phyloP scores from a whole-genome alignment of 257 asterid genomes.

The Scutellaria minor region DNA sequence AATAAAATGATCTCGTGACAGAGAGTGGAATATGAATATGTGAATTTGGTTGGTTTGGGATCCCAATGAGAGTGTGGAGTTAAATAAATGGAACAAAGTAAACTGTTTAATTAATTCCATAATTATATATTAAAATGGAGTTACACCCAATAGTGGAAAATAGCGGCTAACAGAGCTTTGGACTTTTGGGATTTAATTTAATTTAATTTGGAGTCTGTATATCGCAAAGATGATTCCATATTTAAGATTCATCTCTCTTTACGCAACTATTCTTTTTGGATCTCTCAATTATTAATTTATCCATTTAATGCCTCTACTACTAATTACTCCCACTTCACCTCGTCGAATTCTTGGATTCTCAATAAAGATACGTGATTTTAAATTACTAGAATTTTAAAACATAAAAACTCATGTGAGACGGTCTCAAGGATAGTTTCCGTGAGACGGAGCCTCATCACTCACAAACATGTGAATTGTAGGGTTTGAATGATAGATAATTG shows the following conservation, averaged over 20 bases:
- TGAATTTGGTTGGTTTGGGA: conserved; percentile 25
- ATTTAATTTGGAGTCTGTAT: conserved; percentile 2
- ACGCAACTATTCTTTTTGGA: conserved; percentile 27
- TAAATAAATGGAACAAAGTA: conserved; percentile 9
- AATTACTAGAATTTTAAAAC: too few relatives aligned
- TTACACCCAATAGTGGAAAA: conserved; percentile 21
- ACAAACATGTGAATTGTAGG: too few relatives aligned
- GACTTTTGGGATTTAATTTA: conserved; percentile 13
- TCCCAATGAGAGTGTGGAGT: conserved; percentile 31
- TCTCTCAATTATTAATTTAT: not conserved
- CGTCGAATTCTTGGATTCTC: too few relatives aligned
- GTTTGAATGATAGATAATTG: too few relatives aligned
- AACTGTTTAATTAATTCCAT: conserved; percentile 27
- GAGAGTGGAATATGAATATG: conserved; percentile 1
- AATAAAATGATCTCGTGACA: not conserved
- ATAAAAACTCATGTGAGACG: too few relatives aligned
- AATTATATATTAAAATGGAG: not conserved
- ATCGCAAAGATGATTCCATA: conserved; percentile 16
- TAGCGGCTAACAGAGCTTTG: conserved; percentile 19
- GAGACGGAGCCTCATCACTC: too few relatives aligned
- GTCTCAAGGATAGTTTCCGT: too few relatives aligned
- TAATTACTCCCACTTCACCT: not conserved
- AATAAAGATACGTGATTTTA: too few relatives aligned
- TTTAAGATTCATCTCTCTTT: not conserved
- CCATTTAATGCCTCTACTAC: not conserved